These are phyloP conservation scores for Xylariaceae sp. DNA, from an alignment of 2,329 filamentous ascomycete species.

Conservation along the genomic window DNA sequence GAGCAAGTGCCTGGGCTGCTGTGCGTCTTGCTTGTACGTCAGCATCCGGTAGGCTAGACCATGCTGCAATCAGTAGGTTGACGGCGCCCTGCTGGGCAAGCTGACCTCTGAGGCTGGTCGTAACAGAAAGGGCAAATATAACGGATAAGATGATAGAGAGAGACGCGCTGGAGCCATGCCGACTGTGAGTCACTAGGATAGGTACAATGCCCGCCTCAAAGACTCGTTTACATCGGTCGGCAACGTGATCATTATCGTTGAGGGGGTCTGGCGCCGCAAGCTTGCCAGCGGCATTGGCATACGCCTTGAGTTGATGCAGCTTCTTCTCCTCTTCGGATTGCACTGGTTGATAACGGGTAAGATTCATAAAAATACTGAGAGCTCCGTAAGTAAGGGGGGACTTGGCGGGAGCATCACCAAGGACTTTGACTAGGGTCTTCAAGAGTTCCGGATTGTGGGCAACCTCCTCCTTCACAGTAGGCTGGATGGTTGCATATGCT, in stretches of 20 bases:
- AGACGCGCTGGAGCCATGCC: slow-evolving; percentile 73
- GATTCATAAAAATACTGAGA: slow-evolving; percentile 83
- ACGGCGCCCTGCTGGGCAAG: slow-evolving; percentile 95
- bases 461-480: slow-evolving; percentile 83
- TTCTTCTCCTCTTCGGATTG: slow-evolving; percentile 91
- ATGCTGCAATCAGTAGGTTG: slow-evolving; percentile 78
- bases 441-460: slow-evolving; percentile 73
- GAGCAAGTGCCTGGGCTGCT: slow-evolving; percentile 81
- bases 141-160: slow-evolving; percentile 78
- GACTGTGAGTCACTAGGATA: slow-evolving; percentile 77
- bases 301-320: slow-evolving; percentile 90
- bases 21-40: slow-evolving; percentile 58
- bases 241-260: slow-evolving; percentile 78
- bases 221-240: slow-evolving; percentile 75
- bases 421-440: slow-evolving; percentile 69
- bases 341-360: slow-evolving; percentile 79
- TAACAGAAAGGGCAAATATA: slow-evolving; percentile 77
- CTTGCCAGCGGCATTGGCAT: slow-evolving; percentile 83
- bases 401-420: slow-evolving; percentile 64
- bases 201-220: slow-evolving; percentile 81
- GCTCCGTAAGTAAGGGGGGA: slow-evolving; percentile 83
- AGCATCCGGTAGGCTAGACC: slow-evolving; percentile 65
- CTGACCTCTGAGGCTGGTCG: slow-evolving; percentile 74
- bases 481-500: slow-evolving; percentile 87
- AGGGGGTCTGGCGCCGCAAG: slow-evolving; percentile 68